phyloP scores from a whole-genome alignment of 2,329 filamentous ascomycete genomes.

The Calonectria montana region DNA sequence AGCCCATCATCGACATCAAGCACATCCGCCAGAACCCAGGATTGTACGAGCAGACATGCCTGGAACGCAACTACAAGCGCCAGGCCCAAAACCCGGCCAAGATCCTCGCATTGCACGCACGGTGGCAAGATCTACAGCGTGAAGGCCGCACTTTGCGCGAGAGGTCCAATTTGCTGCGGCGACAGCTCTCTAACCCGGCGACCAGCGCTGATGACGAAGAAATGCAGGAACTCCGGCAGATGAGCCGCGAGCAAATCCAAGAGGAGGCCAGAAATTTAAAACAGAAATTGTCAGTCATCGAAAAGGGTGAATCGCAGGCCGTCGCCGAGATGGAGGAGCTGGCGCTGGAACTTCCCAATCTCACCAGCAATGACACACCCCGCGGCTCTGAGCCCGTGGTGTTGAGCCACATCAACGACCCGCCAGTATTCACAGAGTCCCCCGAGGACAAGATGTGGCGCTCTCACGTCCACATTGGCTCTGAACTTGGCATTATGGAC shows the following conservation, averaged over 20 bases:
- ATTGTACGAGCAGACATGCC: slow-evolving; percentile 84
- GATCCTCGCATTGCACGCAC: slow-evolving; percentile 66
- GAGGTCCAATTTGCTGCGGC: slow-evolving; percentile 72
- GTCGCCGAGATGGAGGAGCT: slow-evolving; percentile 76
- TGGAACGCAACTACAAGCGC: slow-evolving; percentile 82
- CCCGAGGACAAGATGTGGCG: slow-evolving; percentile 61
- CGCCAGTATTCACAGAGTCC: slow-evolving; percentile 57
- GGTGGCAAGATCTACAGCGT: slow-evolving; percentile 70
- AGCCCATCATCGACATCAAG: slow-evolving; percentile 83
- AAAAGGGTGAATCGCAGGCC: slow-evolving; percentile 70
- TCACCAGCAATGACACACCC: slow-evolving; percentile 83
- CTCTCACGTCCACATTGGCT: slow-evolving; percentile 88
- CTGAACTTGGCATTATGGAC: slow-evolving; percentile 88
- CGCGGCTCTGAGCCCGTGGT: slow-evolving; percentile 73
- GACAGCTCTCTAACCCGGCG: slow-evolving; percentile 63
- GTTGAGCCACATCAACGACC: slow-evolving; percentile 83
- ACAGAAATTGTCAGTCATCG: slow-evolving; percentile 67
- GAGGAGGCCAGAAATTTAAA: slow-evolving; percentile 75
- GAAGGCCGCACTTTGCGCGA: slow-evolving; percentile 72
- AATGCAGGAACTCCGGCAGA: slow-evolving; percentile 46
- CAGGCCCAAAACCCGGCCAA: slow-evolving; percentile 65
- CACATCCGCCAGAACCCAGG: slow-evolving; percentile 89
- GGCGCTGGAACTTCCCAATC: slow-evolving; percentile 85
- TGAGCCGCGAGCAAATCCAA: slow-evolving; percentile 65
- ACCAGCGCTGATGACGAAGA: slow-evolving; percentile 58